Conservation (phyloP, 768 basidiomycete species). For the Zangia roseola region DNA sequence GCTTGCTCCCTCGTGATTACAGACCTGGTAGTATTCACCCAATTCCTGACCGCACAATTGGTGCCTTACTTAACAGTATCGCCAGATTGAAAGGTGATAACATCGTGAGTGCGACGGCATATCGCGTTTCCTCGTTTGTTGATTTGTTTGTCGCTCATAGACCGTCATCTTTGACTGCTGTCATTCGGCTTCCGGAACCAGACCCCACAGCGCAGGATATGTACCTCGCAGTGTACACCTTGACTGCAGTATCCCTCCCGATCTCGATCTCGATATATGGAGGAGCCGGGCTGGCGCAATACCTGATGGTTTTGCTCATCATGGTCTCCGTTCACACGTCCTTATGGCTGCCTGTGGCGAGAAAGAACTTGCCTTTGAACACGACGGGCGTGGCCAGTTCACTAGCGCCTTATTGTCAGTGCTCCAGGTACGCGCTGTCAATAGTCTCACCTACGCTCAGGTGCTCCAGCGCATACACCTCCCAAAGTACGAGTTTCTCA, state of each 20-base stretch:
- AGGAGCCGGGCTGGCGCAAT: slow-evolving; percentile 10
- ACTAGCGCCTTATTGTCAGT: slow-evolving; percentile 20
- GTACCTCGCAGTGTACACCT: slow-evolving; percentile 6
- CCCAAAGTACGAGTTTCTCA: slow-evolving; percentile 1
- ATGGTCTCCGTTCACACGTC: slow-evolving; percentile 37
- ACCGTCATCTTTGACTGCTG: slow-evolving; percentile 49
- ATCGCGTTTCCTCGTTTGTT: not conserved
- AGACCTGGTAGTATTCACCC: slow-evolving; percentile 21
- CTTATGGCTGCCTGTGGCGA: slow-evolving; percentile 43
- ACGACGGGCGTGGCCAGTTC: slow-evolving; percentile 22
- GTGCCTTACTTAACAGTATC: slow-evolving; percentile 35
- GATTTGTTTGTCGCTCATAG: slow-evolving; percentile 24
- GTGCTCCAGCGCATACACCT: slow-evolving; percentile 18
- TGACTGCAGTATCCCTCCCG: not conserved
- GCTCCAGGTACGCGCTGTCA: slow-evolving; percentile 3
- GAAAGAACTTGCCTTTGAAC: slow-evolving; percentile 33
- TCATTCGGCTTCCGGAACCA: slow-evolving; percentile 38
- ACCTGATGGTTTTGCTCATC: slow-evolving; percentile 21
- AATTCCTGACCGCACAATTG: slow-evolving; percentile 46
- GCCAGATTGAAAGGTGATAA: slow-evolving; percentile 42
- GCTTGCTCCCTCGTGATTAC: slow-evolving; percentile 36
- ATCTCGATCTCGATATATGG: slow-evolving; percentile 30
- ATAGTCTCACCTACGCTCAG: slow-evolving; percentile 24
- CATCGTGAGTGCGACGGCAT: slow-evolving; percentile 32
- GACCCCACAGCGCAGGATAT: slow-evolving; percentile 12